phyloP scores from a whole-genome alignment of 768 basidiomycete species.

The Tulasnella sp. region DNA sequence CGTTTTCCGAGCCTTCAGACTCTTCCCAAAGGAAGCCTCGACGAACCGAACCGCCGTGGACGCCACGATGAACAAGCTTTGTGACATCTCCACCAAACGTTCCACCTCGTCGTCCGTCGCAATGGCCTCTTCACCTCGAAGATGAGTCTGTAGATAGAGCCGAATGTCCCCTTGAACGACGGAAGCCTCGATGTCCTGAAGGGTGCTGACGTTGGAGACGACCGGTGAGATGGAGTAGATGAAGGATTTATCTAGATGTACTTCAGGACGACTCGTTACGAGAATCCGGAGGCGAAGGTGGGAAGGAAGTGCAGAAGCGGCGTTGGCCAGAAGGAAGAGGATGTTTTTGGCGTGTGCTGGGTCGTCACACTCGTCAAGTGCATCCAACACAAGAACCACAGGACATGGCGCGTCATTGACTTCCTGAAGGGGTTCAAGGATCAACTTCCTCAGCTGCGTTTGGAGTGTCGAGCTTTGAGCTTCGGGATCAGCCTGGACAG shows the following conservation, averaged over 20 bases:
- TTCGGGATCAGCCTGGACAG: no score
- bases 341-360: conserved; percentile 11
- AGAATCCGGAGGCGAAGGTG: conserved; percentile 24
- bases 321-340: conserved; percentile 21
- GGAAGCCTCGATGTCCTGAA: conserved; percentile 12
- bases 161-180: conserved; percentile 12
- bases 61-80: conserved; percentile 8
- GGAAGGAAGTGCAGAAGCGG: conserved; percentile 20
- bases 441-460: conserved; percentile 18
- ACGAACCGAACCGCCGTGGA: conserved; percentile 7
- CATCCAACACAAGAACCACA: conserved; percentile 30
- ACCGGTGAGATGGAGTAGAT: not conserved
- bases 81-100: not conserved
- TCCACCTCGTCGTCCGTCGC: not conserved
- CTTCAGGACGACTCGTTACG: conserved; percentile 27
- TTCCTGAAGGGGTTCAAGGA: conserved; percentile 14
- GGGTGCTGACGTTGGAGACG: not conserved
- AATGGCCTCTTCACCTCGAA: not conserved
- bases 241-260: conserved; percentile 20
- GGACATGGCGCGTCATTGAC: not conserved
- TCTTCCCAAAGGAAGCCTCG: not conserved
- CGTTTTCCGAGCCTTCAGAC: not conserved
- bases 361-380: conserved; percentile 28
- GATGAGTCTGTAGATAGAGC: conserved; percentile 7
- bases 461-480: no score